Base-by-base conservation (phyloP, 2,329 filamentous ascomycete species). In the Exserohilum turcica region DNA sequence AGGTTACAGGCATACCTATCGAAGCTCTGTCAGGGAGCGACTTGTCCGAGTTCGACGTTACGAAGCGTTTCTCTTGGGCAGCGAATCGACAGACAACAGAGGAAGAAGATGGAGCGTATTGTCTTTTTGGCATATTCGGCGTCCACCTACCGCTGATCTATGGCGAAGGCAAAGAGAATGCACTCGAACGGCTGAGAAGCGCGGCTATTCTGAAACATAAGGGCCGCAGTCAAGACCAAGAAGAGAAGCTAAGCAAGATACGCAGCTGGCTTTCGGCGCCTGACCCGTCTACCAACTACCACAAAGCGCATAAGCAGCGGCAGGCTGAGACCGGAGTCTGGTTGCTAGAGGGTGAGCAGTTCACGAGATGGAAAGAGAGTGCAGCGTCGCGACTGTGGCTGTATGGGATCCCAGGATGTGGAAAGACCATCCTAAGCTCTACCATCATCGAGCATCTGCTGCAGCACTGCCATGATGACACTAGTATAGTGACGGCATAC, bases 351-450 rank as follows among this genome's bases (percentile, higher is more conserved):
- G 27, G 55, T 5, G 52, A 31, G 19, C 15, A 48, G 3, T 77
- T 72, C 48, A 12, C 10, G 0, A 37, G 38, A 10, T 78, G 74
- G 76, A 76, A 70, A 50, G 56, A 28, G 1, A 36, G 42, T 12
- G 27, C 43, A 13, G 61, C 61, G 10, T 75, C 70, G 5, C 65
- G 65, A 48, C 51, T 78, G 0, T 79, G 74, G 74, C 65, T 78
- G 5, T 49, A 75, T 56, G 74, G 76, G 1, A 76, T 75, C 18
- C 67, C 73, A 15, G 76, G 76, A 32, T 78, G 76, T 43, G 76
- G 77, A 9, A 79, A 79, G 55, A 78, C 75, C 0, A 63, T 78
- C 46, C 64, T 78, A 0, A 72, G 70, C 52, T 76, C 72, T 5
- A 73, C 66, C 2, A 57, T 78, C 21, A 63, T 78, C n/a, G 44